Evolutionary conservation across 345 rosid species (phyloP), one percentile per base, ranked within the genome.

Genomic region (Bretschneidera sinensis): DNA sequence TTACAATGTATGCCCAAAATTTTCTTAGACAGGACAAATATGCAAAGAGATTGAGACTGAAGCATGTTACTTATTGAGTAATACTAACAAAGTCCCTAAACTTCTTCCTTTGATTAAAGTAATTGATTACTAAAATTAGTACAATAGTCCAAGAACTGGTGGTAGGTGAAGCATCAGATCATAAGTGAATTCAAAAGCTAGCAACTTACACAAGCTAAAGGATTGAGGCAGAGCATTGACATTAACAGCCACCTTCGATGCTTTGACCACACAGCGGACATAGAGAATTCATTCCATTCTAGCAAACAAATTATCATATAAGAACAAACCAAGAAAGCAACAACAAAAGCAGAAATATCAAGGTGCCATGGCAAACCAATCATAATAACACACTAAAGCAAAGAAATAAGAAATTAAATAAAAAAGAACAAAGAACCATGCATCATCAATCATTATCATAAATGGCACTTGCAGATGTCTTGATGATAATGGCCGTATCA

Each of bases 241-340:
- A 94, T 94, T 67, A 94, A 71, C 70, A 90, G 85, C 99, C 97
- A 94, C 72, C 97, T 86, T 64, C 97, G 70, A 71, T 94, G 97
- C 79, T 86, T 90, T 70, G 99, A 94, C 99, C 97, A 94, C 57
- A 94, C 71, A 28, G 97, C 95, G 99, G 99, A 72, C 99, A 94
- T 9, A 94, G 82, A 50, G 97, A 94, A 76, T 94, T 97, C 81
- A 90, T 76, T 53, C 99, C 99, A 70, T 84, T 87, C 99, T 94
- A 88, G 65, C 10, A 66, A 34, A 43, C 56, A 59, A 65, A 73
- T 51, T 1, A 50, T 31, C 48, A 21, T 31, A 43, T 62, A 21
- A 74, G 63, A 55, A 28, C 14, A 45, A 33, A 16, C 9, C 6
- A 57, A 57, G 25, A n/a, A n/a, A n/a, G n/a, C n/a, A n/a, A n/a